phyloP scores from a whole-genome alignment of 2,329 filamentous ascomycete species.

The Fusarium neocosmosporiellum region DNA sequence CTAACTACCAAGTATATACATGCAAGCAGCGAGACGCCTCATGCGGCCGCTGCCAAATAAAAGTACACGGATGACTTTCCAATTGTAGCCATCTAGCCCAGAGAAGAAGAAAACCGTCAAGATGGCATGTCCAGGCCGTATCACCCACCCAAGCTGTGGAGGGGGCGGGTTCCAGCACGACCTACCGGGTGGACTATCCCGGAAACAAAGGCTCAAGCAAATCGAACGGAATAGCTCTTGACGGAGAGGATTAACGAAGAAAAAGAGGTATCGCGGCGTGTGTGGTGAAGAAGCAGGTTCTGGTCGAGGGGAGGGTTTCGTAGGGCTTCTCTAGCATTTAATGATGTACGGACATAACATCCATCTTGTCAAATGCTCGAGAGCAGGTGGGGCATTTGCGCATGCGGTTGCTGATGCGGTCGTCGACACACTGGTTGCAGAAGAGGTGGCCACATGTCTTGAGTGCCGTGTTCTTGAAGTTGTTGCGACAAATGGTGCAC shows the following conservation, averaged over 20 bases:
- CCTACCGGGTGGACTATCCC: slow-evolving; percentile 10
- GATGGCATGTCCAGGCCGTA: slow-evolving; percentile 29
- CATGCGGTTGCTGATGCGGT: slow-evolving; percentile 88
- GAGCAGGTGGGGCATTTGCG: slow-evolving; percentile 96
- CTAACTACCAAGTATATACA: slow-evolving; percentile 43
- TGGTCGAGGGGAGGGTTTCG: slow-evolving; percentile 13
- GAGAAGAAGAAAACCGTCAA: slow-evolving; percentile 42
- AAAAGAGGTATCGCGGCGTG: slow-evolving; percentile 41
- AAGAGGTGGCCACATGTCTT: slow-evolving; percentile 97
- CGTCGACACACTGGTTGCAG: slow-evolving; percentile 90
- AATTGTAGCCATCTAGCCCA: slow-evolving; percentile 44
- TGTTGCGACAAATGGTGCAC: slow-evolving; percentile 91
- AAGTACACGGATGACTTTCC: slow-evolving; percentile 46
- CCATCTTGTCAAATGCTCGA: slow-evolving; percentile 89
- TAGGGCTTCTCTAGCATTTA: slow-evolving; percentile 33
- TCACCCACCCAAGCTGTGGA: slow-evolving; percentile 8
- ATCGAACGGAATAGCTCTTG: slow-evolving; percentile 27
- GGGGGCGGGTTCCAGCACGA: slow-evolving; percentile 1
- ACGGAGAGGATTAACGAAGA: slow-evolving; percentile 41
- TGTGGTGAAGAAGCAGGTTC: slow-evolving; percentile 20
- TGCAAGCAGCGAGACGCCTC: slow-evolving; percentile 17
- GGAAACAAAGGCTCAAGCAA: slow-evolving; percentile 20
- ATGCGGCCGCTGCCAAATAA: slow-evolving; percentile 30
- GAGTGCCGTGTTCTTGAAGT: slow-evolving; percentile 93
- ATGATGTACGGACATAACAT: slow-evolving; percentile 80